Evolutionary conservation across 208 protist species (phyloP).

Genomic region (Leishmania arabica): DNA sequence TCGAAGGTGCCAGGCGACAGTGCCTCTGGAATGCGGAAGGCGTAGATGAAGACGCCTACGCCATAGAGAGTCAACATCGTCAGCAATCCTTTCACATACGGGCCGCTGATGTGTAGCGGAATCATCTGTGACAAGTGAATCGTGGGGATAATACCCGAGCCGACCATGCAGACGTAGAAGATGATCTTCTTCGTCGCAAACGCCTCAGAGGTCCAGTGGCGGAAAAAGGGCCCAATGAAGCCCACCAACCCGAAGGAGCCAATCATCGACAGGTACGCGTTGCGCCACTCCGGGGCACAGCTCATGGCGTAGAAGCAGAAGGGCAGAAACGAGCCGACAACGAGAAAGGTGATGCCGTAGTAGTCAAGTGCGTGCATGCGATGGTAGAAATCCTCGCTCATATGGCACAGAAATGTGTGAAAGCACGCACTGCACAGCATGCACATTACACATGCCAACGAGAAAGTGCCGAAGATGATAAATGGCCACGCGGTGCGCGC

Average conservation of each 20-base stretch:
- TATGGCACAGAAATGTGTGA: conserved; percentile 74
- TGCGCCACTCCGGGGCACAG: conserved; percentile 68
- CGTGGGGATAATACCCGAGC: conserved; percentile 66
- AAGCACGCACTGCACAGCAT: conserved; percentile 77
- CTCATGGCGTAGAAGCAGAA: conserved; percentile 82
- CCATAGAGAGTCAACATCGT: conserved; percentile 76
- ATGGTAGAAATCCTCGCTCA: conserved; percentile 53
- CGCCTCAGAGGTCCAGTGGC: conserved; percentile 64
- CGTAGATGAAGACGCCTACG: conserved; percentile 82
- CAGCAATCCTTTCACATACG: conserved; percentile 57
- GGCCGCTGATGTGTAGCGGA: conserved; percentile 37
- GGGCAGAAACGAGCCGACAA: conserved; percentile 83
- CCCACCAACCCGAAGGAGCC: conserved; percentile 69
- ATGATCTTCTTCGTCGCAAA: conserved; percentile 61
- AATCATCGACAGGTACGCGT: conserved; percentile 77
- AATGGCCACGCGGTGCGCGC: conserved; percentile 36
- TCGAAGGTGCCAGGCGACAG: conserved; percentile 79
- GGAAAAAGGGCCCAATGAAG: conserved; percentile 76
- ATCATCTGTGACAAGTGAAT: conserved; percentile 62
- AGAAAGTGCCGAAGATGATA: conserved; percentile 73
- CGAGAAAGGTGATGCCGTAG: conserved; percentile 84
- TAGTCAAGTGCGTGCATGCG: conserved; percentile 81
- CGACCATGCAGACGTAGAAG: conserved; percentile 81
- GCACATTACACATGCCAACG: conserved; percentile 72
- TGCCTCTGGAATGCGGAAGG: conserved; percentile 74